These are phyloP conservation scores for Saccharomyces pastorianus DNA, from an alignment of 1,139 yeast genomes.

Conservation along the genomic window DNA sequence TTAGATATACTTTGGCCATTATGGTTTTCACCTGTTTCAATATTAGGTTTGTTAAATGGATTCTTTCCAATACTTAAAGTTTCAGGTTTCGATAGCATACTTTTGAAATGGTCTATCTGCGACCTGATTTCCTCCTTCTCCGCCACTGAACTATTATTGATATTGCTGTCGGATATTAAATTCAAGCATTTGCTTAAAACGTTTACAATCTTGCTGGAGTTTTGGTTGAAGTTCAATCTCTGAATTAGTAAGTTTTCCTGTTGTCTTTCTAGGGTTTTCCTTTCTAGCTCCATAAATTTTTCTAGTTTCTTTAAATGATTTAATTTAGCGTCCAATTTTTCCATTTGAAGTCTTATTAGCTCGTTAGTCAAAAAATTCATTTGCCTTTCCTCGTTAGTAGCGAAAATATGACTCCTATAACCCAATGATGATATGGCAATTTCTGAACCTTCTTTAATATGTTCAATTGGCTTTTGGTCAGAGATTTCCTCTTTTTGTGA, in stretches of 20 bases:
- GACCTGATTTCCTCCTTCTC: slow-evolving; percentile 15
- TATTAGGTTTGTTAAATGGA: slow-evolving; percentile 8
- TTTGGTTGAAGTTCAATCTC: slow-evolving; percentile 50
- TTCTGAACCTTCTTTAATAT: slow-evolving; percentile 43
- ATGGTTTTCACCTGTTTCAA: slow-evolving; percentile 4
- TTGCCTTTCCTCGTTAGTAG: slow-evolving; percentile 75
- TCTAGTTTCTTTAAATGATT: slow-evolving; percentile 65
- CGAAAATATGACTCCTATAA: slow-evolving; percentile 75
- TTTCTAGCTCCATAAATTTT: slow-evolving; percentile 68
- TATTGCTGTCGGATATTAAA: slow-evolving; percentile 7
- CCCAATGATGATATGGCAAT: slow-evolving; percentile 63
- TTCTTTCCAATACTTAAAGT: slow-evolving; percentile 22
- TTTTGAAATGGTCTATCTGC: slow-evolving; percentile 41
- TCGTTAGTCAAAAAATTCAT: slow-evolving; percentile 52
- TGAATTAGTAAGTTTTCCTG: slow-evolving; percentile 80
- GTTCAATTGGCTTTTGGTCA: slow-evolving; percentile 9
- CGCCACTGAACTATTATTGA: slow-evolving; percentile 8
- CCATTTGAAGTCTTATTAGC: slow-evolving; percentile 62
- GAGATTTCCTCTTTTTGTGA: slow-evolving; percentile 8
- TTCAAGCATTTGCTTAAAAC: slow-evolving; percentile 16
- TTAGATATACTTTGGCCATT: slow-evolving; percentile 10
- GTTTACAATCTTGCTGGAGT: slow-evolving; percentile 19
- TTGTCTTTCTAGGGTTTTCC: slow-evolving; percentile 61
- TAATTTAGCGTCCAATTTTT: slow-evolving; percentile 71
- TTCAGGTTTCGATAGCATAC: slow-evolving; percentile 46